Evolutionary conservation across 2,329 filamentous ascomycete species (phyloP).

Genomic region (Pseudogymnoascus sp.): DNA sequence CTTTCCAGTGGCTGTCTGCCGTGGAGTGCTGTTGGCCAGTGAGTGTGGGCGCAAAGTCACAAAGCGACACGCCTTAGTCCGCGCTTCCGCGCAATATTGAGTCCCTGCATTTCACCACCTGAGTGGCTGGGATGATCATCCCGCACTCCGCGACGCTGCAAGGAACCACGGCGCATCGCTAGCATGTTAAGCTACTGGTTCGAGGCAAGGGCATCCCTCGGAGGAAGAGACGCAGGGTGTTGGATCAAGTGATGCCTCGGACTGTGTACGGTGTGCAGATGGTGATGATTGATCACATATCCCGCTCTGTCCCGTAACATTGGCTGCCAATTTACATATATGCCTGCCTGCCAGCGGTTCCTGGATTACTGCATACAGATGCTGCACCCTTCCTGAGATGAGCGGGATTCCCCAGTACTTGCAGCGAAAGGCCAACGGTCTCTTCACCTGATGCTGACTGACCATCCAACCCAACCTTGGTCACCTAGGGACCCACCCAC

Average conservation of each 20-base stretch:
- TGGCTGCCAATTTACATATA: neutral
- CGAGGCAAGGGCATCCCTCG: neutral
- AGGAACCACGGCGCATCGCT: neutral
- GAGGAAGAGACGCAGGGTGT: neutral
- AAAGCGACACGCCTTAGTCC: neutral
- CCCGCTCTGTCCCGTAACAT: neutral
- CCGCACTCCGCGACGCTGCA: constrained; percentile 4
- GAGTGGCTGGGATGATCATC: constrained; percentile 3
- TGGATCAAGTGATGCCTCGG: neutral
- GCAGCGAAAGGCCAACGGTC: neutral
- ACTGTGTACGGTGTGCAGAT: neutral
- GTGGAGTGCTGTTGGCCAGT: neutral
- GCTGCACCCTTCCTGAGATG: neutral
- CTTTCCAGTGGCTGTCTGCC: neutral
- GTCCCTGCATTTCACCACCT: constrained; percentile 1
- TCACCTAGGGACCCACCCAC: neutral
- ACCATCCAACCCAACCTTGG: neutral
- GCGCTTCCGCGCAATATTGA: constrained; percentile 2
- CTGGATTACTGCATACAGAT: neutral
- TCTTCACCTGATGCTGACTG: neutral
- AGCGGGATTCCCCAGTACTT: neutral
- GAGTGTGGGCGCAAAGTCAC: neutral
- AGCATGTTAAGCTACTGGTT: neutral
- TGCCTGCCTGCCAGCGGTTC: neutral
- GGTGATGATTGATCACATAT: neutral